phyloP scores from a whole-genome alignment of 345 rosid genomes.

The Salix dunnii region DNA sequence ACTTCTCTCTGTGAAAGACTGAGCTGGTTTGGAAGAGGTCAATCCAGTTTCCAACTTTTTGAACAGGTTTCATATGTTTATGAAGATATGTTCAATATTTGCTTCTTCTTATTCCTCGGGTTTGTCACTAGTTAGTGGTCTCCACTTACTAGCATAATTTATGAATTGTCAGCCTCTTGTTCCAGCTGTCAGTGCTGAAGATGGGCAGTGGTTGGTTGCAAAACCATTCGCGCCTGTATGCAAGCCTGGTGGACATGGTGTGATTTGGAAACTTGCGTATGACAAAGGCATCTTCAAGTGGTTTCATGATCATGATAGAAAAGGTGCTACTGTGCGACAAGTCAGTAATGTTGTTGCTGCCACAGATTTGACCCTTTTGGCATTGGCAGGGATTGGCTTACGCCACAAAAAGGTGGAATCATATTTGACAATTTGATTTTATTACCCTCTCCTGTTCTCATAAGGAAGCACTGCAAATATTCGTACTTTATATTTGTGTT shows the following conservation, averaged over 20 bases:
- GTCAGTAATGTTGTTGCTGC: conserved; percentile 97
- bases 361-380: conserved; percentile 82
- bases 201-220: conserved; percentile 78
- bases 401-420: conserved; percentile 58
- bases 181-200: conserved; percentile 73
- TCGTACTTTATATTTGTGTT: neutral
- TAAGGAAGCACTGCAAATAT: too few relatives aligned
- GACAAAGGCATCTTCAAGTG: conserved; percentile 84
- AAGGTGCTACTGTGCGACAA: conserved; percentile 90
- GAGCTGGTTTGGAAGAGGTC: conserved; percentile 91
- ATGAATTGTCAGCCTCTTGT: conserved; percentile 70
- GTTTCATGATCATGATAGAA: conserved; percentile 78
- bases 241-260: conserved; percentile 98
- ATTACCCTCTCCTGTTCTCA: neutral
- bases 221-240: conserved; percentile 77
- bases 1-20: conserved; percentile 68
- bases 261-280: conserved; percentile 90
- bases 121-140: neutral
- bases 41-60: conserved; percentile 76
- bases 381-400: conserved; percentile 87
- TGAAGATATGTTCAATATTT: neutral
- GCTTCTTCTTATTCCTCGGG: neutral
- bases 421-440: conserved; percentile 2
- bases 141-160: conserved; percentile 14
- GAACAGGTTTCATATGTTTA: conserved; percentile 61